Percentiles rank a stretch among this genome's conserved stretches.
Conservation (phyloP, 805 yeast genomes). For the Saccharomycopsis fermentans region DNA sequence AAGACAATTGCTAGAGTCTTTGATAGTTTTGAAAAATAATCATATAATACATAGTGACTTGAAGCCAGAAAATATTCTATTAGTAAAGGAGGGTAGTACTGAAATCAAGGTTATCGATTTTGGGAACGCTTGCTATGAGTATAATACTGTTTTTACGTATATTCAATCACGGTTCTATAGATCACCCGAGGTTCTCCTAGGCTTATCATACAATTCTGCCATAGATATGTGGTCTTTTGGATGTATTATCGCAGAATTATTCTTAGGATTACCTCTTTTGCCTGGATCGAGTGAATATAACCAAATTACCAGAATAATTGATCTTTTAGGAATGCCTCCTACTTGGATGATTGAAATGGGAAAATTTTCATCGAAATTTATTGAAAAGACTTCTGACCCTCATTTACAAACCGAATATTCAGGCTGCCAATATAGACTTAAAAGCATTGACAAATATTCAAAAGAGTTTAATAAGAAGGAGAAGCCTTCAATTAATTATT, state of each 20-base stretch:
- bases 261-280: slow-evolving; percentile 82
- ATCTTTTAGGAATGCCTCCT: slow-evolving; percentile 81
- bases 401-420: neutral
- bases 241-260: slow-evolving; percentile 83
- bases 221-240: slow-evolving; percentile 98
- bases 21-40: slow-evolving; percentile 69
- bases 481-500: slow-evolving; percentile 78
- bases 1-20: slow-evolving; percentile 69
- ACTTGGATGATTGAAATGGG: slow-evolving; percentile 97
- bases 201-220: slow-evolving; percentile 83
- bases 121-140: slow-evolving; percentile 90
- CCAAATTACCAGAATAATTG: slow-evolving; percentile 72
- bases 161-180: slow-evolving; percentile 90
- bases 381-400: slow-evolving; percentile 32
- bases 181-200: slow-evolving; percentile 89
- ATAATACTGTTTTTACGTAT: slow-evolving; percentile 81
- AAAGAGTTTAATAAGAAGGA: slow-evolving; percentile 38
- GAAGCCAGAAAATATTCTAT: slow-evolving; percentile 88
- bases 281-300: slow-evolving; percentile 94
- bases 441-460: slow-evolving; percentile 42
- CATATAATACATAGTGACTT: slow-evolving; percentile 91
- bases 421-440: slow-evolving; percentile 28
- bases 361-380: slow-evolving; percentile 62
- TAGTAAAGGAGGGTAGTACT: slow-evolving; percentile 72
- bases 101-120: slow-evolving; percentile 90